Conservation (phyloP, 75 land plant species). For the Cupressus sempervirens region DNA sequence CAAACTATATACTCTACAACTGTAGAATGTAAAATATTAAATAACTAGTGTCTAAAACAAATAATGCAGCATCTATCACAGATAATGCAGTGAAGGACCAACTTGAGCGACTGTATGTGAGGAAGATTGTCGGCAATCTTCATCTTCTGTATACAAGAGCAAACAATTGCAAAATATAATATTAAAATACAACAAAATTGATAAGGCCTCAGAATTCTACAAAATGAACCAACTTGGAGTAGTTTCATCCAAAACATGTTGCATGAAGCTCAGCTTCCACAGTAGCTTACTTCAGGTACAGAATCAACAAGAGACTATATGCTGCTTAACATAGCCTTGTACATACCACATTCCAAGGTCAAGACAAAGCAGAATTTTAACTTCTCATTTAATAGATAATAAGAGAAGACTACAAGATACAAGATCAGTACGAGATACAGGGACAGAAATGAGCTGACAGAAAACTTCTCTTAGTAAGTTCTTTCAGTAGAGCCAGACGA, state of each 20-base stretch:
- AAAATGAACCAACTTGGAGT: not conserved
- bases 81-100: not conserved
- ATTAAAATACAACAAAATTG: conserved; percentile 4
- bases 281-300: not conserved
- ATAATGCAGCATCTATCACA: not conserved
- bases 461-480: not conserved
- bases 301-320: conserved; percentile 1
- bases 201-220: conserved; percentile 1
- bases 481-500: not conserved
- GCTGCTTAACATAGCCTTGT: not conserved
- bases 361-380: not conserved
- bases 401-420: not conserved
- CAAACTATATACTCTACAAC: not conserved
- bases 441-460: conserved; percentile 2
- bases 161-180: not conserved
- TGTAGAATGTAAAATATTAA: not conserved
- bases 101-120: not conserved
- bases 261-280: not conserved
- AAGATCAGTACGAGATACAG: not conserved
- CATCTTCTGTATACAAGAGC: not conserved
- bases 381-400: not conserved
- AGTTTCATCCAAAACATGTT: not conserved
- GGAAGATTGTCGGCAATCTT: not conserved
- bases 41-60: not conserved
- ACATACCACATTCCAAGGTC: not conserved